Evolutionary conservation across 108 stramenopile genomes (phyloP), one percentile per base, ranked within the genome.

Genomic region (Stephanodiscus minutulus): DNA sequence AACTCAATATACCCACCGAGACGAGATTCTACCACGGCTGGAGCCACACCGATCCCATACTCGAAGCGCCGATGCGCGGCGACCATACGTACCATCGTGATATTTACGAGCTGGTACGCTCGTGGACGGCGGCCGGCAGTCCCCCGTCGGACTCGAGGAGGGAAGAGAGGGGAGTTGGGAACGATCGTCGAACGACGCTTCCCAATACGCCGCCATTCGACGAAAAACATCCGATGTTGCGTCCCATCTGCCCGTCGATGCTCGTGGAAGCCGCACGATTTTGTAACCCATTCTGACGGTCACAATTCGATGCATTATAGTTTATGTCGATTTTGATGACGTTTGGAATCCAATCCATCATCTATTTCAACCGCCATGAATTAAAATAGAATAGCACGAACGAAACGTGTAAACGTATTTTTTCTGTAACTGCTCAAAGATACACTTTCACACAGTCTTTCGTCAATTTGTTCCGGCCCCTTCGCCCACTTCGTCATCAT

Each of bases 11-110:
- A 27, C 62, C 61, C 59, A 39, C 44, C 11, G 31, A 60, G n/a
- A 15, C n/a, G 35, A 76, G 64, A 47, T 17, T 71, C 12, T 89
- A 86, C 57, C n/a, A 50, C 7, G 82, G 83, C 46, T 89, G 85
- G 85, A 76, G 74, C 56, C 88, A 89, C 61, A 89, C 88, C 5
- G 88, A 89, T 68, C 84, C 88, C 4, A 89, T 89, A 46, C 58
- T 89, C 29, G 88, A 89, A 59, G 82, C 73, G 10, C 83, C 84
- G 9, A 83, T 89, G 82, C 68, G 72, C 36, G 88, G 81, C 17
- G 79, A 85, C 68, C 88, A 89, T 69, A 70, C 66, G 43, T 86
- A 86, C 65, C 88, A 89, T 74, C 64, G 66, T 33, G 88, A 89
- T 68, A 53, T 86, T n/a, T 89, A 79, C 49, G 72, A 79, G 15